phyloP scores from a whole-genome alignment of 257 asterid genomes.

The Ajuga chamaepitys region DNA sequence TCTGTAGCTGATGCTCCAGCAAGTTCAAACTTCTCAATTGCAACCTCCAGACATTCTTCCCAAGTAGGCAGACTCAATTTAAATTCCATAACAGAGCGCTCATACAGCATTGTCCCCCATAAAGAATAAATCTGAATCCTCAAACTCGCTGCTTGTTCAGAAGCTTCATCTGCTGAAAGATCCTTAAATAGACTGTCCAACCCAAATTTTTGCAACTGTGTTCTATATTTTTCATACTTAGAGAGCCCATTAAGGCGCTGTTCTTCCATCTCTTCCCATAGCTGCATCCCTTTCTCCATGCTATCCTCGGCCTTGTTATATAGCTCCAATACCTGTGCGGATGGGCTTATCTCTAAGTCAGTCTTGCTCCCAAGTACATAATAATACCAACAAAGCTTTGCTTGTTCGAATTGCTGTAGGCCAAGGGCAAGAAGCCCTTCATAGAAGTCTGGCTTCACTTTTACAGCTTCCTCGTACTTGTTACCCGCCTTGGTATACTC shows the following conservation, averaged over 20 bases:
- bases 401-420: slow-evolving; percentile 78
- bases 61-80: slow-evolving; percentile 79
- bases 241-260: slow-evolving; percentile 84
- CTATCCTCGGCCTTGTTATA: slow-evolving; percentile 93
- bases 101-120: slow-evolving; percentile 90
- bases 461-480: slow-evolving; percentile 72
- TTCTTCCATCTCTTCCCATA: slow-evolving; percentile 97
- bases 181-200: slow-evolving; percentile 55
- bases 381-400: slow-evolving; percentile 80
- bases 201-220: slow-evolving; percentile 51
- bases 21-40: slow-evolving; percentile 82
- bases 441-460: slow-evolving; percentile 78
- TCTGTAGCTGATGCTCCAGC: slow-evolving; percentile 84
- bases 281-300: slow-evolving; percentile 86
- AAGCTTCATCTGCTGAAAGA: slow-evolving; percentile 55
- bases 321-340: slow-evolving; percentile 63
- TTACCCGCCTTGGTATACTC: slow-evolving; percentile 66
- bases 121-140: slow-evolving; percentile 77
- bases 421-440: slow-evolving; percentile 97
- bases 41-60: slow-evolving; percentile 95
- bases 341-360: slow-evolving; percentile 41
- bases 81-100: slow-evolving; percentile 87
- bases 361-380: slow-evolving; percentile 45
- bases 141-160: slow-evolving; percentile 53
- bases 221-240: slow-evolving; percentile 52